Evolutionary conservation across 495 filamentous ascomycete species (phyloP), one percentile per base, ranked within the genome.

Genomic region (Lichenothelia convexa): DNA sequence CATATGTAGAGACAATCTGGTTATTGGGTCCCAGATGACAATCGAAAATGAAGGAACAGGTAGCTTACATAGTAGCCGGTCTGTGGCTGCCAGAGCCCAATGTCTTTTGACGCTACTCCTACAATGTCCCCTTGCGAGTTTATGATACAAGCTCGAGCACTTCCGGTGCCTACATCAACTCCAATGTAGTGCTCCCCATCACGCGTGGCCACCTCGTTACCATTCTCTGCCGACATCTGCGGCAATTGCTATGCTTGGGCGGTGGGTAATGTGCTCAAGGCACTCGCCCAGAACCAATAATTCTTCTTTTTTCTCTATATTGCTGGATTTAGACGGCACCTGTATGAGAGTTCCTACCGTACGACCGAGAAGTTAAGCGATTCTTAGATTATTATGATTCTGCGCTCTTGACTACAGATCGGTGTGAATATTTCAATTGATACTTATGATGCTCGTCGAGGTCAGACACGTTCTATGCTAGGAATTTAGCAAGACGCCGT

Each of bases 91-190:
- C 89, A 94, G 21, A 93, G 70, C 35, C 80, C 75, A 57, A 94
- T 97, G 43, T 87, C 77, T 49, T 93, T 76, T 3, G 82, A 78
- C 13, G 86, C 83, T 43, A 94, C 60, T 4, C 80, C 89, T 35
- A 91, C 81, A 56, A 97, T 94, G 44, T 93, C 83, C 20, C 89
- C 89, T 19, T 79, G 75, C 31, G 67, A 64, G 57, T 93, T 78
- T 50, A 95, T 91, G 55, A 95, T 78, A 61, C 87, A 94, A 12
- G 87, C 89, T 49, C 89, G 70, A 15, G 86, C 85, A 50, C 84
- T 93, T 32, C 89, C 87, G 5, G 89, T 97, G 31, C 89, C 89
- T 36, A 95, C 89, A 54, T 97, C 89, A 38, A 94, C 80, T 30
- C 87, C 87, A 48, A 94, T 84, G 55, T 80, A 94, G 47, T 77